Percentiles rank a stretch among this genome's conserved stretches.
Evolutionary conservation across 2,329 filamentous ascomycete species (phyloP).

Genomic region (Paecilomyces sp.): DNA sequence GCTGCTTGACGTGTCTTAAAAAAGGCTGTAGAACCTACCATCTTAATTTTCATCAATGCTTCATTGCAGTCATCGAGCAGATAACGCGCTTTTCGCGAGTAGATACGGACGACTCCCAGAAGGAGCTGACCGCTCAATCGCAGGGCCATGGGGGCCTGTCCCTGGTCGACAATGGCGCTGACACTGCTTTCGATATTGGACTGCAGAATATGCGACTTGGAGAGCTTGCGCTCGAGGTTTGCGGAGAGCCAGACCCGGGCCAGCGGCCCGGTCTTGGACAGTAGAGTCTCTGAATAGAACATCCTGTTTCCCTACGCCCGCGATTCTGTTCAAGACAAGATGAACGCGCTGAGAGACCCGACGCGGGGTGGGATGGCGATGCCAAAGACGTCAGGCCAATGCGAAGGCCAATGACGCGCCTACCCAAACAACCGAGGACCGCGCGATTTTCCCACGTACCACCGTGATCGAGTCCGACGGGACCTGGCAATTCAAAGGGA

Average conservation of each 20-base stretch:
- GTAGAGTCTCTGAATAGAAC: constrained; percentile 95
- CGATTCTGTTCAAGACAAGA: constrained; percentile 21
- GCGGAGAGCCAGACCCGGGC: constrained; percentile 97
- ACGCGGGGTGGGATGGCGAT: constrained; percentile 23
- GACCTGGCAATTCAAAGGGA: background rate
- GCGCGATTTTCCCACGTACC: background rate
- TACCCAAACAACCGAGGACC: background rate
- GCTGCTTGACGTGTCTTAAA: constrained; percentile 9
- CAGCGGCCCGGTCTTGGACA: constrained; percentile 94
- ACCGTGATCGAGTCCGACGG: background rate
- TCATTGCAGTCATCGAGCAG: constrained; percentile 96
- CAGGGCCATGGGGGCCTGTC: constrained; percentile 88
- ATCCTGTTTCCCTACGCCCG: constrained; percentile 43
- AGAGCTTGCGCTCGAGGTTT: constrained; percentile 96
- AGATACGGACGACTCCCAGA: constrained; percentile 93
- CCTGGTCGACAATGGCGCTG: constrained; percentile 86
- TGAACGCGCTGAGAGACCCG: constrained; percentile 15
- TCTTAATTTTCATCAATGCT: constrained; percentile 95
- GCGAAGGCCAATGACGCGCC: background rate
- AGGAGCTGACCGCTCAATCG: constrained; percentile 89
- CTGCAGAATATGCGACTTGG: constrained; percentile 91
- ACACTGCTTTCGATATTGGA: constrained; percentile 94
- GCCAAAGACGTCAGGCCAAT: background rate
- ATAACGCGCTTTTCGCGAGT: constrained; percentile 94
- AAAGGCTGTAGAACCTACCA: constrained; percentile 53